Conservation (phyloP, 2,329 filamentous ascomycete species). For the Phaeophleospora eucalypticola region DNA sequence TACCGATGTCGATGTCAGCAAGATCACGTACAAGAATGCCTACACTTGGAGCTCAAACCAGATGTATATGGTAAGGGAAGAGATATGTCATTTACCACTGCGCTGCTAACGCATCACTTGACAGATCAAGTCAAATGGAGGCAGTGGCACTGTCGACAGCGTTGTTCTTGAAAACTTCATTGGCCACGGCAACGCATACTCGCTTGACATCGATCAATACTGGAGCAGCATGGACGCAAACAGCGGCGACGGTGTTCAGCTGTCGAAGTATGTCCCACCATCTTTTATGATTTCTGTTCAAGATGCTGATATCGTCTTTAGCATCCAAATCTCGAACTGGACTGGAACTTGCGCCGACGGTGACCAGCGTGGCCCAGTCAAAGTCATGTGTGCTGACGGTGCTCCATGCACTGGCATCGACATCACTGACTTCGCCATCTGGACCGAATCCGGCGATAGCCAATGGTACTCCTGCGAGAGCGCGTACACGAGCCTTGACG, state of each 20-base stretch:
- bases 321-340: slow-evolving; percentile 55
- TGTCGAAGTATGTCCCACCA: slow-evolving; percentile 25
- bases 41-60: slow-evolving; percentile 59
- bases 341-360: slow-evolving; percentile 52
- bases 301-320: slow-evolving; percentile 18
- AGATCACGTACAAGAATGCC: slow-evolving; percentile 54
- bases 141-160: slow-evolving; percentile 51
- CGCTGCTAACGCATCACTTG: no score
- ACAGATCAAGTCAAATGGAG: slow-evolving; percentile 58
- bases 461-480: slow-evolving; percentile 47
- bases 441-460: slow-evolving; percentile 44
- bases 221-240: slow-evolving; percentile 45
- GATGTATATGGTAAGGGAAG: slow-evolving; percentile 55
- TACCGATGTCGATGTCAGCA: slow-evolving; percentile 46
- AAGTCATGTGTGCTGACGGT: slow-evolving; percentile 48
- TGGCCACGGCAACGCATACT: slow-evolving; percentile 57
- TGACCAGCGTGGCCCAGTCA: slow-evolving; percentile 49
- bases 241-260: slow-evolving; percentile 49
- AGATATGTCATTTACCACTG: no score
- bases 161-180: slow-evolving; percentile 56
- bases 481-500: slow-evolving; percentile 38
- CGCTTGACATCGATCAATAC: slow-evolving; percentile 52
- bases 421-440: slow-evolving; percentile 51
- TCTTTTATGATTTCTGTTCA: not conserved
- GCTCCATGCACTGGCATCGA: slow-evolving; percentile 52